Evolutionary conservation across 2,329 filamentous ascomycete genomes (phyloP).

Genomic region (Pezicula rhizophila): DNA sequence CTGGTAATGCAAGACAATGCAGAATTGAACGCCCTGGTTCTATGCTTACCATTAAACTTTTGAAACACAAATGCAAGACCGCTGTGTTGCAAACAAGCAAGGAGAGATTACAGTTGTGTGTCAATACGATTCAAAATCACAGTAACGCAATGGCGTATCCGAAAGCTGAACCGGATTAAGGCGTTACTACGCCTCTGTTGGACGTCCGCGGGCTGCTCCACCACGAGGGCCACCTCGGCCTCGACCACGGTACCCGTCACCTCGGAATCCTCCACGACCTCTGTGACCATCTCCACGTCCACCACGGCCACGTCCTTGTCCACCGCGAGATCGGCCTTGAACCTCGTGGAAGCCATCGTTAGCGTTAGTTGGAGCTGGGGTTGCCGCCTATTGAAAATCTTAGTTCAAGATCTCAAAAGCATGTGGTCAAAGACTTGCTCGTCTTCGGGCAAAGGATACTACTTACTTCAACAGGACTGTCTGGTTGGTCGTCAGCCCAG

Average conservation of each 20-base stretch:
- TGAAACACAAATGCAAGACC: conserved; percentile 15
- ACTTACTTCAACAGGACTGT: conserved; percentile 39
- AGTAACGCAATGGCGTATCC: not conserved
- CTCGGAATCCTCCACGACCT: conserved; percentile 33
- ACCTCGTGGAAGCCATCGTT: conserved; percentile 71
- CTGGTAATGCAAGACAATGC: too few relatives aligned
- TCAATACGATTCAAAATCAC: conserved; percentile 2
- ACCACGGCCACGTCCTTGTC: conserved; percentile 41
- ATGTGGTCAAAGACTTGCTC: not conserved
- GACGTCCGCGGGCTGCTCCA: conserved; percentile 17
- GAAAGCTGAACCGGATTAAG: not conserved
- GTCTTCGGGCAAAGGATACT: conserved; percentile 12
- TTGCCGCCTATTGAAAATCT: conserved; percentile 18
- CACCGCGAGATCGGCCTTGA: conserved; percentile 47
- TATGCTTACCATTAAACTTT: too few relatives aligned
- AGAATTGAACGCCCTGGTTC: too few relatives aligned
- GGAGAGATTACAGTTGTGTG: conserved; percentile 20
- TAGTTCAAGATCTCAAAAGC: conserved; percentile 27
- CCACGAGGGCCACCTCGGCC: conserved; percentile 16
- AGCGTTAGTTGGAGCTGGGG: conserved; percentile 31
- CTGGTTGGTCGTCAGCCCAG: conserved; percentile 77
- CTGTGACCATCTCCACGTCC: conserved; percentile 41
- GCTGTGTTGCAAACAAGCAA: conserved; percentile 21
- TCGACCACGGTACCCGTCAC: conserved; percentile 28
- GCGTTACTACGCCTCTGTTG: conserved; percentile 14